phyloP scores from a whole-genome alignment of 2,329 filamentous ascomycete species.

The Ophiostoma sp. region DNA sequence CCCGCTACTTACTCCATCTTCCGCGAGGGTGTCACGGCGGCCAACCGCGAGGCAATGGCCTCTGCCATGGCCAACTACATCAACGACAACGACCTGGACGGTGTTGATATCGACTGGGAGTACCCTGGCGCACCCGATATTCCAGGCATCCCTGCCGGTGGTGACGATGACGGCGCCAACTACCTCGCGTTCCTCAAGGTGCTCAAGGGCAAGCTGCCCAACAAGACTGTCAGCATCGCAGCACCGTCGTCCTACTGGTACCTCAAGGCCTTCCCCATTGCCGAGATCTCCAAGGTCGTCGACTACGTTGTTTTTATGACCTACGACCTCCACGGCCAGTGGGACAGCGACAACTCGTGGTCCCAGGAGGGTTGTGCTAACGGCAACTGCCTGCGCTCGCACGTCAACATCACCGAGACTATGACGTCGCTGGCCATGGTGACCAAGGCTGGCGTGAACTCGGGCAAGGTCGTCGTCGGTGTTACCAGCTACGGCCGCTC shows the following conservation, averaged over 20 bases:
- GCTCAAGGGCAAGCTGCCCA: constrained; percentile 26
- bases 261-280: constrained; percentile 32
- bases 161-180: constrained; percentile 31
- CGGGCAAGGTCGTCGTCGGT: constrained; percentile 33
- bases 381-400: constrained; percentile 33
- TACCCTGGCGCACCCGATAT: constrained; percentile 24
- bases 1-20: constrained; percentile 36
- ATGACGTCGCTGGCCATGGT: constrained; percentile 34
- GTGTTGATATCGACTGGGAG: constrained; percentile 24
- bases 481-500: constrained; percentile 34
- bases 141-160: constrained; percentile 33
- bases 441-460: constrained; percentile 34
- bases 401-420: constrained; percentile 38
- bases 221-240: constrained; percentile 30
- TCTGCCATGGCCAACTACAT: constrained; percentile 10
- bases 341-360: constrained; percentile 33
- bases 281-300: constrained; percentile 29
- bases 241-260: constrained; percentile 34
- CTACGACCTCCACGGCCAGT: constrained; percentile 38
- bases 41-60: constrained; percentile 19
- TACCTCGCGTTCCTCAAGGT: constrained; percentile 35
- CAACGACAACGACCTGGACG: constrained; percentile 18
- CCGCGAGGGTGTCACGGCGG: constrained; percentile 27
- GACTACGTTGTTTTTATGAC: constrained; percentile 36
- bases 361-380: constrained; percentile 29